Evolutionary conservation across 371 early-diverging fungal genomes (phyloP), one percentile per base, ranked within the genome.

Genomic region (Rozella allomycis): DNA sequence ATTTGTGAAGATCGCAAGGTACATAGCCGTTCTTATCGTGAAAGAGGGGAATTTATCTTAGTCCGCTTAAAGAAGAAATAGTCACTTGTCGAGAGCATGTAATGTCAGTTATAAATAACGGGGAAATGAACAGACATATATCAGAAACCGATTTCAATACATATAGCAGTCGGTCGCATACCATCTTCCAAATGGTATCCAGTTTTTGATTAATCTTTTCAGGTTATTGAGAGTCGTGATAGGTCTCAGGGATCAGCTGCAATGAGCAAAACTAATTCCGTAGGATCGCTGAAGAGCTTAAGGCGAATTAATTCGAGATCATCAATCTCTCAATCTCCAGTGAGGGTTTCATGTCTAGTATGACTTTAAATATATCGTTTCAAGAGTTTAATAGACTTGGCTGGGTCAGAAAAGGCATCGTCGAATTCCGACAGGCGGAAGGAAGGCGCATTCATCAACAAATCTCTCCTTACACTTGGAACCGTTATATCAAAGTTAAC

Each of bases 381-480:
- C n/a, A n/a, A 69, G 57, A 81, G 74, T 42, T 49, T 93, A 31
- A 80, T 87, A 38, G 94, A 93, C 56, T 52, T 94, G 40, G 90
- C 94, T 12, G 94, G 94, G 20, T 81, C 83, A 11, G 94, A 94
- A 55, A 77, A 85, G 46, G 74, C 75, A 2, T 49, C 72, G 3
- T 57, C 70, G 11, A 62, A 74, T 37, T 53, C 63, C 22, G 74
- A 74, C 5, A 45, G 88, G 18, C 60, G 86, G 17, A 79, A 81
- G 50, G 96, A 94, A 54, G 85, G 87, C 7, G 73, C 80, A 7
- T 77, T 58, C 44, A 94, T 94, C 46, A 94, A 94, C 56, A 86
- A 78, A 47, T 78, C 76, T 39, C 54, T 94, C 20, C 45, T 78
- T 25, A 72, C 83, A 0, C 54, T 90, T 2, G 86, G 84, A 18